A percentile compares a stretch with the other conserved stretches of the same genome.
These are phyloP conservation scores for Lodderomyces jiufengensis DNA, from an alignment of 1,139 yeast genomes.

Conservation along the genomic window DNA sequence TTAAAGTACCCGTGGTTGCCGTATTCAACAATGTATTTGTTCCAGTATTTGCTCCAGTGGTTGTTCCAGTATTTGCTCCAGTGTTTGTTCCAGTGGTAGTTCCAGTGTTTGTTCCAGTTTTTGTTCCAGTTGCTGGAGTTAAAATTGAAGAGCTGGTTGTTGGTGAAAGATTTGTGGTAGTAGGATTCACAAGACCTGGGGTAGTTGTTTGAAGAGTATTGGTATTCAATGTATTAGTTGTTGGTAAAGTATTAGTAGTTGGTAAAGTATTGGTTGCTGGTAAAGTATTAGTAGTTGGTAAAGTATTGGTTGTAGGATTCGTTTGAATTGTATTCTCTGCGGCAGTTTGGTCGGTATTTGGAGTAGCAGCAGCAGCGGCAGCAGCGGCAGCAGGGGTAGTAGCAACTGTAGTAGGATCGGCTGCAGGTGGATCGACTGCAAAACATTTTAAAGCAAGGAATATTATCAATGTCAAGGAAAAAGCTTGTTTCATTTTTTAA, in stretches of 20 bases:
- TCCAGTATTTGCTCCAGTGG: conserved; percentile 6
- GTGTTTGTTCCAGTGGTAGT: background rate
- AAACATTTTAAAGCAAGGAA: conserved; percentile 4
- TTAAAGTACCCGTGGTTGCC: conserved; percentile 5
- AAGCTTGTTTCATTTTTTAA: background rate
- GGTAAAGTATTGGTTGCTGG: no score
- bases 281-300: no score
- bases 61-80: background rate
- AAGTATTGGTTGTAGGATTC: no score
- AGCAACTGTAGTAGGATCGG: conserved; percentile 12
- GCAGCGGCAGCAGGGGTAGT: conserved; percentile 11
- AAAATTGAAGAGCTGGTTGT: no score
- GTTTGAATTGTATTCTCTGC: no score
- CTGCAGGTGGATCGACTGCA: conserved; percentile 14
- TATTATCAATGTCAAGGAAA: conserved; percentile 6
- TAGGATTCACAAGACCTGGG: no score
- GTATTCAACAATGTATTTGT: conserved; percentile 9
- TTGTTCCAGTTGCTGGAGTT: conserved; percentile 1
- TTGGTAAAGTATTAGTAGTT: background rate
- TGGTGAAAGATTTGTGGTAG: no score
- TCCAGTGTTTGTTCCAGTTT: conserved; percentile 7
- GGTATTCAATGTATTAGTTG: conserved; percentile 2
- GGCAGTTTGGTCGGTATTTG: conserved; percentile 12
- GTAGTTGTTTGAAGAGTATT: no score
- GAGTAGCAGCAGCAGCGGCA: conserved; percentile 13